Percentiles rank a stretch among this genome's conserved stretches.
Conservation (phyloP, 2,329 filamentous ascomycete species). For the Cladosporium sp. region DNA sequence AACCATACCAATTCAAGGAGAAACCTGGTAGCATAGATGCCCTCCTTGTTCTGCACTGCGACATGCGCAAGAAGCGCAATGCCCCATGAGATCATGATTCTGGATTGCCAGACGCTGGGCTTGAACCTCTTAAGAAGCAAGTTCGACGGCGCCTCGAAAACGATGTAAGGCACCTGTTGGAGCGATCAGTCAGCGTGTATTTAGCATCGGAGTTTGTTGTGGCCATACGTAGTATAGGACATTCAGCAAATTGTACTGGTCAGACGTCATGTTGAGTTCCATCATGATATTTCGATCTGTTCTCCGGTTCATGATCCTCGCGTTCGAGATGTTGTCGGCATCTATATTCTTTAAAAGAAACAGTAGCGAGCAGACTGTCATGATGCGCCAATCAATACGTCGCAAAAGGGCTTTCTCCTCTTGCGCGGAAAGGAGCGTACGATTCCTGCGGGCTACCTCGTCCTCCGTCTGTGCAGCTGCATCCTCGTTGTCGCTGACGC, state of each 20-base stretch:
- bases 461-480: neutral
- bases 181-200: neutral
- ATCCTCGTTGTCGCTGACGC: neutral
- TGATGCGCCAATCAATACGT: conserved; percentile 46
- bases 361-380: conserved; percentile 42
- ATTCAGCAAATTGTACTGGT: conserved; percentile 39
- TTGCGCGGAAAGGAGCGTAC: conserved; percentile 28
- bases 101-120: conserved; percentile 51
- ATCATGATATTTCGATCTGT: conserved; percentile 28
- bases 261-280: conserved; percentile 33
- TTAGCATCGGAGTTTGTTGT: neutral
- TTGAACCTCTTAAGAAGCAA: conserved; percentile 53
- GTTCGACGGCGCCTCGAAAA: conserved; percentile 56
- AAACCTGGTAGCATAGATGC: conserved; percentile 11
- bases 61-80: conserved; percentile 74
- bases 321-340: conserved; percentile 37
- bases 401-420: conserved; percentile 50
- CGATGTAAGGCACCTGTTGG: conserved; percentile 39
- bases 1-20: neutral
- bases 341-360: conserved; percentile 38
- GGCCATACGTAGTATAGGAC: conserved; percentile 39
- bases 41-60: conserved; percentile 60
- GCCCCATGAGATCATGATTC: conserved; percentile 84
- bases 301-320: conserved; percentile 40
- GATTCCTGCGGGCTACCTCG: neutral